Evolutionary conservation across 768 basidiomycete species (phyloP).

Genomic region (Tylopilus plumbeoviolaceoides): DNA sequence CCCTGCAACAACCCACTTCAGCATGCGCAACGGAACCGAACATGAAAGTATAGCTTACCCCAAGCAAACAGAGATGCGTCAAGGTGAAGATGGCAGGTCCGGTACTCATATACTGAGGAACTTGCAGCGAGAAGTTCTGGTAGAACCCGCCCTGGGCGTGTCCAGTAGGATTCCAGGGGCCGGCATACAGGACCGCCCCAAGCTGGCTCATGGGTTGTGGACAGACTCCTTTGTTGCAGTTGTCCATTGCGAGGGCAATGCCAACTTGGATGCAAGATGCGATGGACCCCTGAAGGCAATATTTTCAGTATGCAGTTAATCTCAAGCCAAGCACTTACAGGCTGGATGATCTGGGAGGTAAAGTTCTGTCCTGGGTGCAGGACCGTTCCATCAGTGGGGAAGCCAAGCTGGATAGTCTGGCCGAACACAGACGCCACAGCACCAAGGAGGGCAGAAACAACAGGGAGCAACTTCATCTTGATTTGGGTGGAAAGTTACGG

Average conservation of each 20-base stretch:
- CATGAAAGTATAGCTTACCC: constrained; percentile 12
- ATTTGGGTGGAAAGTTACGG: neutral
- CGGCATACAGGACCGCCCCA: constrained; percentile 27
- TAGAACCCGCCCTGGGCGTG: constrained; percentile 21
- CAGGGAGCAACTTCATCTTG: constrained; percentile 17
- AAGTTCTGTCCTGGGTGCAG: constrained; percentile 17
- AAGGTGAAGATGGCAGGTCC: constrained; percentile 30
- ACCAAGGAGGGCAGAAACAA: neutral
- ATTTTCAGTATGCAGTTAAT: neutral
- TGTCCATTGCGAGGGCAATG: constrained; percentile 25
- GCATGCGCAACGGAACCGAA: neutral
- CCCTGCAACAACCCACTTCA: constrained; percentile 12
- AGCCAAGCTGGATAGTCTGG: constrained; percentile 28
- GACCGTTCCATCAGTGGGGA: constrained; percentile 18
- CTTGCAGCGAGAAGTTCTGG: constrained; percentile 27
- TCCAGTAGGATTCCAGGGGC: constrained; percentile 23
- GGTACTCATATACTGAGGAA: neutral
- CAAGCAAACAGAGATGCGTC: constrained; percentile 29
- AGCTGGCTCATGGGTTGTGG: constrained; percentile 19
- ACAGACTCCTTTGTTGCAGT: constrained; percentile 20
- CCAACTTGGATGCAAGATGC: constrained; percentile 25
- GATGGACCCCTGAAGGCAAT: constrained; percentile 14
- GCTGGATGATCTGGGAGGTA: constrained; percentile 16
- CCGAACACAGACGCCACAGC: constrained; percentile 12
- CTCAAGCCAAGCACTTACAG: constrained; percentile 13